Evolutionary conservation across 2,329 filamentous ascomycete species (phyloP).

Genomic region (Diaporthe amygdali): DNA sequence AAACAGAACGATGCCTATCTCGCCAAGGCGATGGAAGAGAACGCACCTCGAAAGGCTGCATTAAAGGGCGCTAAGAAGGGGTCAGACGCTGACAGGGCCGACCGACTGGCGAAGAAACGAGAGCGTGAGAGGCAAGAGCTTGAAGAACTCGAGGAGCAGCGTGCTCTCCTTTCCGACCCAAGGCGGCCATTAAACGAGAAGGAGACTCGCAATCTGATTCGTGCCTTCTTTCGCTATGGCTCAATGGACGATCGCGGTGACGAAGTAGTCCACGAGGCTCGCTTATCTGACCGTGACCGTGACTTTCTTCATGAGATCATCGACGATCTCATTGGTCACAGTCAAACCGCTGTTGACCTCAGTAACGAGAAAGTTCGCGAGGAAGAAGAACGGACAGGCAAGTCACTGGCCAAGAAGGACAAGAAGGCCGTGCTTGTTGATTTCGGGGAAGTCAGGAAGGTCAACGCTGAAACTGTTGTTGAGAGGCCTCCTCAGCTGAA

Average conservation of each 20-base stretch:
- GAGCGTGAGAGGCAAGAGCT: constrained; percentile 71
- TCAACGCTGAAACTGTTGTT: constrained; percentile 94
- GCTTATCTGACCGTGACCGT: constrained; percentile 80
- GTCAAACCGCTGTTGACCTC: constrained; percentile 64
- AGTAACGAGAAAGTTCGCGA: constrained; percentile 77
- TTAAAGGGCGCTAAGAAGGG: constrained; percentile 59
- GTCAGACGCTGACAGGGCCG: constrained; percentile 65
- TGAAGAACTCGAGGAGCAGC: constrained; percentile 75
- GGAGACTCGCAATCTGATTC: constrained; percentile 89
- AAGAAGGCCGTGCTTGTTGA: constrained; percentile 97
- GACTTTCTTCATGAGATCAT: constrained; percentile 80
- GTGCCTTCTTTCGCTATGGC: constrained; percentile 89
- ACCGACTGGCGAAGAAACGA: constrained; percentile 69
- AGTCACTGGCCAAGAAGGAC: constrained; percentile 92
- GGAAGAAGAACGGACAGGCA: constrained; percentile 82
- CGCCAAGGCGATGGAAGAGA: constrained; percentile 82
- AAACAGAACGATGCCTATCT: constrained; percentile 84
- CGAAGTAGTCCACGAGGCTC: constrained; percentile 86
- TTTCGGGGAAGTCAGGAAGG: constrained; percentile 88
- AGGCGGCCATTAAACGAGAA: constrained; percentile 90
- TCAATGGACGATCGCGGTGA: constrained; percentile 87
- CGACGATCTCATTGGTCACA: constrained; percentile 70
- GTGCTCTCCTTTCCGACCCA: constrained; percentile 78
- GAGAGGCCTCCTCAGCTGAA: constrained; percentile 90
- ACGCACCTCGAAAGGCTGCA: constrained; percentile 77